Conservation (phyloP, 2,329 filamentous ascomycete genomes). For the Aotearoamyces nothofagi region DNA sequence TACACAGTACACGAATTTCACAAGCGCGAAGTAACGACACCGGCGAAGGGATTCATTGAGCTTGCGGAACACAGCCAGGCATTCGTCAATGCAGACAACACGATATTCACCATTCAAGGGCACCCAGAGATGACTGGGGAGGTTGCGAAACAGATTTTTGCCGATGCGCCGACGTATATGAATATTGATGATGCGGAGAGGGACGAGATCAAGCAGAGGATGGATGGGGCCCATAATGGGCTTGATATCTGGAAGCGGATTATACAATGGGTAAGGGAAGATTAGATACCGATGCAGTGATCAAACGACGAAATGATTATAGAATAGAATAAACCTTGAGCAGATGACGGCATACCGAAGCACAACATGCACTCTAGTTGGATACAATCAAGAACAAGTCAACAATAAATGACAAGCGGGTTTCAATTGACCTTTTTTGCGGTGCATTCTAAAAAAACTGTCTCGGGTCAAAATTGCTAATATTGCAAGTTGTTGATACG, state of each 20-base stretch:
- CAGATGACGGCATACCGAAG: no score
- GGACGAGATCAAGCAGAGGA: conserved; percentile 13
- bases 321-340: no score
- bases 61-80: conserved; percentile 24
- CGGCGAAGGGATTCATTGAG: conserved; percentile 20
- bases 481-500: no score
- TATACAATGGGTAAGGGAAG: conserved; percentile 19
- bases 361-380: no score
- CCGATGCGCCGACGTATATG: conserved; percentile 23
- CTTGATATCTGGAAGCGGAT: conserved; percentile 23
- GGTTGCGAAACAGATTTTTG: conserved; percentile 23
- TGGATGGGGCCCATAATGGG: conserved; percentile 22
- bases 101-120: conserved; percentile 28
- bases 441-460: no score
- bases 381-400: no score
- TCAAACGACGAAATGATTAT: no score
- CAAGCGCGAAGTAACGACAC: conserved; percentile 21
- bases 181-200: conserved; percentile 20
- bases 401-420: no score
- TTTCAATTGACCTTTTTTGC: no score
- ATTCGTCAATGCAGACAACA: conserved; percentile 23
- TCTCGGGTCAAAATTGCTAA: no score
- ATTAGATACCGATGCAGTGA: no score
- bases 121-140: conserved; percentile 28
- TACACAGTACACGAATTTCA: conserved; percentile 27